Evolutionary conservation across 768 basidiomycete species (phyloP).

Genomic region (Cystofilobasidium bisporidii): DNA sequence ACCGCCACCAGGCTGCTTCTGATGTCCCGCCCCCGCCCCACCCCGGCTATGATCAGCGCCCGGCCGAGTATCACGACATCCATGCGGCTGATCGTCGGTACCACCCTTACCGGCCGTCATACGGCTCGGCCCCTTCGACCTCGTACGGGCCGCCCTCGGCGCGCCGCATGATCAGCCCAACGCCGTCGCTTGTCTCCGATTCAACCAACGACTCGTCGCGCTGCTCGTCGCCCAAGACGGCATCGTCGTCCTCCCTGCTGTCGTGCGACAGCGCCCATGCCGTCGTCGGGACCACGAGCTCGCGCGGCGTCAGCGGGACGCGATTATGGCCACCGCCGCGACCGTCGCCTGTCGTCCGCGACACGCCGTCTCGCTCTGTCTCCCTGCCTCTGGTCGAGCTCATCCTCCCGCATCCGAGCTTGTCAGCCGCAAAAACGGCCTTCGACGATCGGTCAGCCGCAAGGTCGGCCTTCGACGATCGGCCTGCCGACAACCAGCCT

Average conservation of each 20-base stretch:
- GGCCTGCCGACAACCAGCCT: background rate
- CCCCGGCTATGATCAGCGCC: background rate
- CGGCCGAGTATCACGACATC: background rate
- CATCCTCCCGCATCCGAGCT: too few species aligned
- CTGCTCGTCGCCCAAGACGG: constrained; percentile 9
- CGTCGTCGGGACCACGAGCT: background rate
- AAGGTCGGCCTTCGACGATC: background rate
- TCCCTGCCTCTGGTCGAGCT: too few species aligned
- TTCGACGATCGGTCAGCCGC: background rate
- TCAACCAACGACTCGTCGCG: constrained; percentile 1
- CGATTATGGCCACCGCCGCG: too few species aligned
- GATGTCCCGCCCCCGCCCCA: too few species aligned
- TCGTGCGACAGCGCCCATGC: background rate
- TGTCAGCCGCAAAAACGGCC: background rate
- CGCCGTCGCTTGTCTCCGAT: background rate
- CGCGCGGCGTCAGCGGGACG: background rate
- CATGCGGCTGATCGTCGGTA: background rate
- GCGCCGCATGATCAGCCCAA: background rate
- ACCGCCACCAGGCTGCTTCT: background rate
- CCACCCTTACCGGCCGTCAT: background rate
- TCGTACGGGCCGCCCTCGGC: background rate
- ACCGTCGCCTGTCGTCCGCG: too few species aligned
- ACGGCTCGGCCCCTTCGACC: background rate
- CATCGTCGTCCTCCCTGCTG: background rate
- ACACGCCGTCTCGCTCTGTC: too few species aligned